Evolutionary conservation across 106 monocot species (phyloP).

Genomic region (Acorus calamus): DNA sequence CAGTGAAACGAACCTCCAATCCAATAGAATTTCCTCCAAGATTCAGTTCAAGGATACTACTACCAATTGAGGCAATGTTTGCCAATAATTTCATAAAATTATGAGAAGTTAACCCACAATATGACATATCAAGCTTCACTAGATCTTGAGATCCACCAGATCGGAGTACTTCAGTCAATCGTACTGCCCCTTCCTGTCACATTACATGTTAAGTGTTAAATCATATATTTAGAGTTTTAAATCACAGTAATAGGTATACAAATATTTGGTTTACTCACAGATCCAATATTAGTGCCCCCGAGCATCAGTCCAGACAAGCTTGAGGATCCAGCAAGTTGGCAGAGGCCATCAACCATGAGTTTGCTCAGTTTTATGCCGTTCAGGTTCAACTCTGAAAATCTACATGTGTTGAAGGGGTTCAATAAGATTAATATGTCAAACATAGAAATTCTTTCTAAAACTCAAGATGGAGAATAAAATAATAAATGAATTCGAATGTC

Average conservation of each 20-base stretch:
- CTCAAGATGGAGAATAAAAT: too few relatives aligned
- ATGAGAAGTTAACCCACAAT: conserved; percentile 45
- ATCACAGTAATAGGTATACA: neutral
- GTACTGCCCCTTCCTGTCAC: conserved; percentile 51
- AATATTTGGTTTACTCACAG: conserved; percentile 28
- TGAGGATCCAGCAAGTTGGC: conserved; percentile 47
- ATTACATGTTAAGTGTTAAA: neutral
- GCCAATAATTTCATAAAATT: conserved; percentile 37
- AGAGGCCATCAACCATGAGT: conserved; percentile 46
- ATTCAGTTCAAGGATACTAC: conserved; percentile 57
- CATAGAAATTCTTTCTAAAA: neutral
- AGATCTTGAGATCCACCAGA: conserved; percentile 51
- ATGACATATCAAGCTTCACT: conserved; percentile 73
- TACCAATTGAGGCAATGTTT: conserved; percentile 20
- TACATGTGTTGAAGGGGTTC: conserved; percentile 8
- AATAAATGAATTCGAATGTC: neutral
- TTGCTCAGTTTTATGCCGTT: conserved; percentile 72
- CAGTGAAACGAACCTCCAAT: conserved; percentile 39
- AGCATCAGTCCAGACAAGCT: conserved; percentile 61
- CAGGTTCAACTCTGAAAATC: conserved; percentile 86
- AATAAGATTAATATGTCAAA: conserved; percentile 1
- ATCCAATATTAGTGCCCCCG: conserved; percentile 55
- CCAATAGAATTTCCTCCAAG: conserved; percentile 61
- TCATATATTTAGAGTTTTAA: neutral
- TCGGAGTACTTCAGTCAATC: conserved; percentile 39